Base-by-base conservation (phyloP, 1,139 yeast species). In the Hyphopichia buzzinii region DNA sequence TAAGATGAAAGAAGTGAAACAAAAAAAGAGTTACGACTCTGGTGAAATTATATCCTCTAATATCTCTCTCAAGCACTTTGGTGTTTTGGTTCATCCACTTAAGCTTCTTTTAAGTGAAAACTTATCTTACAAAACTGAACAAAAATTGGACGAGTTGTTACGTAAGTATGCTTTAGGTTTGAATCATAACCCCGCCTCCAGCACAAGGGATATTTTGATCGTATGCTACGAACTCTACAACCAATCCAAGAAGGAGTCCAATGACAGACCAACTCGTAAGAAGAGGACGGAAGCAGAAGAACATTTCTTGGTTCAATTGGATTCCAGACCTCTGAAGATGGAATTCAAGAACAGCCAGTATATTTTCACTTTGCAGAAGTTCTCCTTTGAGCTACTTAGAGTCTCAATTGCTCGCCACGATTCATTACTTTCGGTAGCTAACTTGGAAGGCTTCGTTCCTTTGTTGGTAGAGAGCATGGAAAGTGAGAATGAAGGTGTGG, bases 1-100 rank as follows among this genome's bases (percentile, higher is more conserved):
- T 34, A 82, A 82, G 43, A 86, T 89, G 82, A 87, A 85, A 50
- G 98, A 92, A 66, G 94, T 92, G 29, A 89, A 87, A 53, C 83
- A 81, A 49, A 87, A 87, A 52, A 89, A 87, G 61, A 84, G 96
- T 68, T 85, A 69, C 55, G 97, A 92, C 48, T 81, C 95, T 5
- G 94, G 84, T 27, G 96, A 90, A 57, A 65, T 89, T 15, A 54
- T 90, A 33, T 76, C 96, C 0, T 60, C 79, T 6, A 79, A 81
- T 50, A 75, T 90, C 29, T 65, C 76, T n/a, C 64, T 90, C 42
- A 57, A 70, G 4, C 62, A 67, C 31, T 86, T 90, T 55, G 68
- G 74, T n/a, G 62, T 62, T 35, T 62, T 94, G 23, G 62, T 92
- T 17, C 69, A 69, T 12, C 98, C 98, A 1, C 67, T 92, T 26